Evolutionary conservation across 2,329 filamentous ascomycete species (phyloP).

Genomic region (Aspergillus quadricinctus): DNA sequence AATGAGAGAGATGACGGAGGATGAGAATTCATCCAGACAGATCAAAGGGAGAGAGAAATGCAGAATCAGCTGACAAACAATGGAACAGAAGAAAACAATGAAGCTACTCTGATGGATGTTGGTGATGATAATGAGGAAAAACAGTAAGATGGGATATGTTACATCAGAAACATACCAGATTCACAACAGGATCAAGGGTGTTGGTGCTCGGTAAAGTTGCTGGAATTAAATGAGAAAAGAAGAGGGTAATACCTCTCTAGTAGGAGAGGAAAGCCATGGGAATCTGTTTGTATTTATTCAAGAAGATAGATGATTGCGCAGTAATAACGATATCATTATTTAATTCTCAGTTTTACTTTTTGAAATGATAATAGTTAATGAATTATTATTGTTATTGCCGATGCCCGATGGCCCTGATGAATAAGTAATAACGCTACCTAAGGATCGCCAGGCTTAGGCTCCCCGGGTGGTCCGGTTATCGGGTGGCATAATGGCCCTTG

Average conservation of each 20-base stretch:
- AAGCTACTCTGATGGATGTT: background rate
- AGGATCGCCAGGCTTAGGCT: background rate
- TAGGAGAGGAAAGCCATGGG: background rate
- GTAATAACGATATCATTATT: background rate
- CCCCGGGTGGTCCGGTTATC: background rate
- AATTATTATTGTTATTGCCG: background rate
- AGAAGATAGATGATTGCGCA: background rate
- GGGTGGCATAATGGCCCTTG: background rate
- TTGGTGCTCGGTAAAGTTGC: background rate
- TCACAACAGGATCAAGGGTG: background rate
- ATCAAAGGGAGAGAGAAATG: background rate
- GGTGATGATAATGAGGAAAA: background rate
- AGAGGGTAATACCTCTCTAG: background rate
- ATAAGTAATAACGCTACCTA: no score
- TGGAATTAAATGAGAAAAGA: background rate
- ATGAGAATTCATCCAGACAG: background rate
- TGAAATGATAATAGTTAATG: background rate
- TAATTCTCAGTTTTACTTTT: background rate
- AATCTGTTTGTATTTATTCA: background rate
- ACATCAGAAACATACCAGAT: slow-evolving; percentile 12
- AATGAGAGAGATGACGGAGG: background rate
- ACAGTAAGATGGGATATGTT: slow-evolving; percentile 3
- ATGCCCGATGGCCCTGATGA: background rate
- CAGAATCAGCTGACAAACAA: background rate
- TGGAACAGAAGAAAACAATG: slow-evolving; percentile 1